These are phyloP conservation scores for Spizellomyces sp. DNA, from an alignment of 192 early-diverging fungal species.

Conservation along the genomic window DNA sequence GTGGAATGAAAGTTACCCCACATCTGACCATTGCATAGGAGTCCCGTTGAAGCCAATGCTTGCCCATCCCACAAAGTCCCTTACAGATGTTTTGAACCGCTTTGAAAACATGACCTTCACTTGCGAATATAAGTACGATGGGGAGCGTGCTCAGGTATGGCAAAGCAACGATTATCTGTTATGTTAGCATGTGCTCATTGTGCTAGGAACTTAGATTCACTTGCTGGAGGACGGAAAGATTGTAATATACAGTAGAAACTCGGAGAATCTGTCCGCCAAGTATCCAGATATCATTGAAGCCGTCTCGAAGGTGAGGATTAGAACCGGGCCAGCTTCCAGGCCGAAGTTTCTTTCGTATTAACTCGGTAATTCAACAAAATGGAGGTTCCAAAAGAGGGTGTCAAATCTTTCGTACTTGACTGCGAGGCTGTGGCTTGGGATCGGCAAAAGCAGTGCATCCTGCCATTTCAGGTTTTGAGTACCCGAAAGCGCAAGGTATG, in stretches of 20 bases:
- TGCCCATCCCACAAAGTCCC: conserved; percentile 95
- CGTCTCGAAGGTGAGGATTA: conserved; percentile 60
- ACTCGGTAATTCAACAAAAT: too few species aligned
- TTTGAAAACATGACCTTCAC: conserved; percentile 93
- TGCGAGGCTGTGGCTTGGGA: conserved; percentile 99
- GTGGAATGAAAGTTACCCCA: background rate
- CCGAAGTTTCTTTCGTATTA: too few species aligned
- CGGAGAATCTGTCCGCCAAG: conserved; percentile 89
- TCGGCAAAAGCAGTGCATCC: conserved; percentile 74
- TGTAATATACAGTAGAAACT: conserved; percentile 92
- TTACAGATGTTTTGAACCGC: conserved; percentile 90
- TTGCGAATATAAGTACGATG: conserved; percentile 99
- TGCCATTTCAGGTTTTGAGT: conserved; percentile 88
- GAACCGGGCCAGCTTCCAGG: too few species aligned
- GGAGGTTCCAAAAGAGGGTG: conserved; percentile 58
- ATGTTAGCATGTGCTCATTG: background rate
- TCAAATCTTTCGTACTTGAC: conserved; percentile 92
- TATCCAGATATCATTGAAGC: conserved; percentile 92
- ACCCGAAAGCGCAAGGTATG: conserved; percentile 27
- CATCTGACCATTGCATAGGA: conserved; percentile 44
- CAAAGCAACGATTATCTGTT: conserved; percentile 4
- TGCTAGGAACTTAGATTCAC: conserved; percentile 69
- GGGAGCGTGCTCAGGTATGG: conserved; percentile 86
- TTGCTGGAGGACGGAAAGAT: conserved; percentile 71
- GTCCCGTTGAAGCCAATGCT: conserved; percentile 99